These are phyloP conservation scores for Hyphodiscus hymeniophilus DNA, from an alignment of 495 filamentous ascomycete genomes.

Conservation along the genomic window DNA sequence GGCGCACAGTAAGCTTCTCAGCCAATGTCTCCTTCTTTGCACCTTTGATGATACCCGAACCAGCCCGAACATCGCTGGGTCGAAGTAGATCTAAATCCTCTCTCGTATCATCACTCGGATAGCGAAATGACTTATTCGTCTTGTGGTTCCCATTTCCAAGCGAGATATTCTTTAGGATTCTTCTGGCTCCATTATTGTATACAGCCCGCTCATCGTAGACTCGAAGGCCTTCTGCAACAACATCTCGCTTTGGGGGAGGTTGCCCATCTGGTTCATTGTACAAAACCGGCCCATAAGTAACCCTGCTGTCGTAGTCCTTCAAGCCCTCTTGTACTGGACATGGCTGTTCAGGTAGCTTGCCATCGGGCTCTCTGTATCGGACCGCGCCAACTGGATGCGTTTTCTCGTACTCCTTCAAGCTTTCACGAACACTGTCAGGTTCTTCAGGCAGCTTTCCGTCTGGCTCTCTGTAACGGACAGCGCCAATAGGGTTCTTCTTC, in stretches of 20 bases:
- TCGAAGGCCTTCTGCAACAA: background rate
- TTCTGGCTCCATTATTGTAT: background rate
- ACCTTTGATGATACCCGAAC: constrained; percentile 26
- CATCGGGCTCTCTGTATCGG: background rate
- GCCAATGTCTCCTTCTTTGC: constrained; percentile 21
- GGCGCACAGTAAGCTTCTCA: constrained; percentile 23
- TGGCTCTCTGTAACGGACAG: constrained; percentile 8
- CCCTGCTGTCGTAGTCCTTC: constrained; percentile 9
- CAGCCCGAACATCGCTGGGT: constrained; percentile 42
- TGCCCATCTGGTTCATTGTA: constrained; percentile 11
- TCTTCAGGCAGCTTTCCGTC: constrained; percentile 7
- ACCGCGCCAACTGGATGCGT: background rate
- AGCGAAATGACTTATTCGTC: background rate
- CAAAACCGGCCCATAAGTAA: background rate
- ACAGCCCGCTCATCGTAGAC: background rate
- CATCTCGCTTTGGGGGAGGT: background rate
- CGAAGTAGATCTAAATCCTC: constrained; percentile 37
- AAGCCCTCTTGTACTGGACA: constrained; percentile 21
- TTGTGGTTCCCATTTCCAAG: background rate
- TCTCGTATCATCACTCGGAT: constrained; percentile 14
- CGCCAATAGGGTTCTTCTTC: no score
- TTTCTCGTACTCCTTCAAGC: constrained; percentile 16
- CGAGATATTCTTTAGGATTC: background rate
- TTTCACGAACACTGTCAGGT: constrained; percentile 11
- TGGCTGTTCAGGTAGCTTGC: background rate